Base-by-base conservation (phyloP, 1,284 basidiomycete genomes). In the Marasmius oreades region DNA sequence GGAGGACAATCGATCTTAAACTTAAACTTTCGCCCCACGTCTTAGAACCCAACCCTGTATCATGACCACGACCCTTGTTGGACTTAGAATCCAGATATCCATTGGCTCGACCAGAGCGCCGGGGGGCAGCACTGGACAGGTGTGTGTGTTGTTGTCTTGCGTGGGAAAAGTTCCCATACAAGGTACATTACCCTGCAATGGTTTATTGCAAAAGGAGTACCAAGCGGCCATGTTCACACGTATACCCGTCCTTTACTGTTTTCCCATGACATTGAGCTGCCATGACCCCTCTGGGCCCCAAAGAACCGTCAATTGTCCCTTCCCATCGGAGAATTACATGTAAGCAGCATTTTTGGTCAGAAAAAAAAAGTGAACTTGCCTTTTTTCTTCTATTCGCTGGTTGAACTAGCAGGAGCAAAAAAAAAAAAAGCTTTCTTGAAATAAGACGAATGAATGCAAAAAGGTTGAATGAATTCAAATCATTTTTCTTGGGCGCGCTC, bases 181-280 rank as follows among this genome's bases (percentile, higher is more conserved):
- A 31, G 28, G 28, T 31, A n/a, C n/a, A n/a, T 31, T 10, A 10
- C 28, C 28, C 28, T 31, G 28, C 28, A 31, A 10, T 5, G 28
- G 10, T n/a, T n/a, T n/a, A 31, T 31, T 31, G 28, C 28, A 31
- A 31, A 31, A 31, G 28, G 28, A 31, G 28, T 31, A 31, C 44
- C 20, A 7, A 45, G 20, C 20, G 44, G 20, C 14, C 20, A 12
- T 20, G 52, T 57, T 57, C 56, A 48, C 56, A 57, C 56, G 56
- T 42, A 44, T 34, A 33, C 45, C 28, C 26, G 18, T n/a, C 33
- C 23, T 31, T 54, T n/a, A 8, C 12, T 33, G 12, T 12, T 34
- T 58, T 58, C 56, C 56, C 56, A 58, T 58, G 56, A n/a, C n/a
- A n/a, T n/a, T n/a, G n/a, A 39, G n/a, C 56, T 58, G 56, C 56